Conservation (phyloP, 1,139 yeast species). For the Debaryomyces coudertii region DNA sequence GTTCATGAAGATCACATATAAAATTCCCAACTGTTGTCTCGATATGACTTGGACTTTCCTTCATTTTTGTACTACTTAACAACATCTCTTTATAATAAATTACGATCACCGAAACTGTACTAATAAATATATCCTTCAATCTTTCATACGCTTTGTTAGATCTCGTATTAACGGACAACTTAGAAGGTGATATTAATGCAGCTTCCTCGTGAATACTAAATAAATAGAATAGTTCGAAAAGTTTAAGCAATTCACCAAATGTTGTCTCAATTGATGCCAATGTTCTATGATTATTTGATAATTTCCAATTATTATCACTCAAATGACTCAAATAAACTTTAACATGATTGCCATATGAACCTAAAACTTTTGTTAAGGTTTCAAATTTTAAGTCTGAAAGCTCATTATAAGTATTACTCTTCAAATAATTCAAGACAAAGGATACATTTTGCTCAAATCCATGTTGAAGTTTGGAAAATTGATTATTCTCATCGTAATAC, state of each 20-base stretch:
- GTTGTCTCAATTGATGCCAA: conserved; percentile 7
- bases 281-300: conserved; percentile 13
- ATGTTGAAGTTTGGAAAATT: conserved; percentile 44
- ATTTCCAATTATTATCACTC: conserved; percentile 26
- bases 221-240: conserved; percentile 45
- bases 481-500: conserved; percentile 51
- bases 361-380: conserved; percentile 32
- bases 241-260: conserved; percentile 24
- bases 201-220: conserved; percentile 56
- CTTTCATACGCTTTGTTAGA: conserved; percentile 39
- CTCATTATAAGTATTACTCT: conserved; percentile 16
- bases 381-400: conserved; percentile 19
- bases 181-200: conserved; percentile 40
- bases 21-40: conserved; percentile 40
- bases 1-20: conserved; percentile 66
- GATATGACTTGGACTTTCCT: conserved; percentile 6
- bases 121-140: conserved; percentile 56
- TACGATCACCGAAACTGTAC: conserved; percentile 43
- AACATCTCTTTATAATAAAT: conserved; percentile 31
- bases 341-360: conserved; percentile 37
- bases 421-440: conserved; percentile 28
- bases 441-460: conserved; percentile 57
- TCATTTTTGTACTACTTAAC: background rate
- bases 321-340: conserved; percentile 25
- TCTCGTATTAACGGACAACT: conserved; percentile 30